Evolutionary conservation across 2,329 filamentous ascomycete genomes (phyloP), one percentile per base, ranked within the genome.

Genomic region (Fusarium begoniae): DNA sequence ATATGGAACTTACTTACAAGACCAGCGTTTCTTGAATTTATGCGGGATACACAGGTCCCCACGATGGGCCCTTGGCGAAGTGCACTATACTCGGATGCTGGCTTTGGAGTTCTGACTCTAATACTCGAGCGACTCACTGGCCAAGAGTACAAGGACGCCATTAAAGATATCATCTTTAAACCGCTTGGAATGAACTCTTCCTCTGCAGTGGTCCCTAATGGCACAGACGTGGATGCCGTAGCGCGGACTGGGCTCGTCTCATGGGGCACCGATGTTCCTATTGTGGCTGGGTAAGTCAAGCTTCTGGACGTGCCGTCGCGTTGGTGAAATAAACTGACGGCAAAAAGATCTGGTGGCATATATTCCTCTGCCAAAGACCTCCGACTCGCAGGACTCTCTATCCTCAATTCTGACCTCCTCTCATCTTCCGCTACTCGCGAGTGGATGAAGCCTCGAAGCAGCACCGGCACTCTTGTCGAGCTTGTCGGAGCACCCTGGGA

Each of bases 401-500:
- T 77, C 24, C 35, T 77, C 2, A 77, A 77, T 40, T 74, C 65
- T 2, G 67, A 75, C 22, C 40, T 77, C 0, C 66, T 77, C 2
- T 64, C 61, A 2, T 28, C 74, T 1, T 22, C 48, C 7, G 37
- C 37, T 1, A 76, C 60, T 1, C 58, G 59, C 12, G 57, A 62
- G 2, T 77, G 75, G 75, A 72, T 77, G 73, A 77, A 77, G 28
- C 75, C 75, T 6, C 56, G 24, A 2, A 75, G 75, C 11, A 66
- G 68, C 35, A 77, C 75, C 1, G 75, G 73, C 1, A 66, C 66
- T 3, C 45, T 77, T 2, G 65, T 74, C 20, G 62, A 62, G 14
- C 70, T 73, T 13, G 69, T 77, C 1, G 75, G 75, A 4, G 75
- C 72, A 0, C 75, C 75, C 5, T 77, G 75, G 75, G 75, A 77